A percentile compares a stretch with the other conserved stretches of the same genome.
Evolutionary conservation across 2,329 filamentous ascomycete genomes (phyloP).

Genomic region (Bisporella sp.): DNA sequence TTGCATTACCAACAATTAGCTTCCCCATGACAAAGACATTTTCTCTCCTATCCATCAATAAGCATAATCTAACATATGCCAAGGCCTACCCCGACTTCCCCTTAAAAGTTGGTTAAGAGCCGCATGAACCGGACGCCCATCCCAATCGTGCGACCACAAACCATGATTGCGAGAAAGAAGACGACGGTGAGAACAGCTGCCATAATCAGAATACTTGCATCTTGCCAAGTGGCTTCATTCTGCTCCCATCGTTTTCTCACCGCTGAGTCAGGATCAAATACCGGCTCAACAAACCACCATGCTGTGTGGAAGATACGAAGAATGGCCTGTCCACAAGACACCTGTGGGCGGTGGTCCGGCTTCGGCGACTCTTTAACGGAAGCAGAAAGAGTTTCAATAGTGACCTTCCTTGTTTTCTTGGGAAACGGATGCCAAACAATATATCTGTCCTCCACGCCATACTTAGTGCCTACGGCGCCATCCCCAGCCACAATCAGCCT

Average conservation of each 20-base stretch:
- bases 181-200: neutral
- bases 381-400: neutral
- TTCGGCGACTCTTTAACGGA: neutral
- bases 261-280: neutral
- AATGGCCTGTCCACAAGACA: neutral
- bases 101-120: neutral
- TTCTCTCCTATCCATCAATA: no score
- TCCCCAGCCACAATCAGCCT: neutral
- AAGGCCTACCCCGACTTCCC: no score
- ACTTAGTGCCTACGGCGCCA: neutral
- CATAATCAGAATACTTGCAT: neutral
- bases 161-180: neutral
- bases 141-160: neutral
- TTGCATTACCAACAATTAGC: no score
- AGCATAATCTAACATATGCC: no score
- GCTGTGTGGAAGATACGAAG: neutral
- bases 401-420: neutral
- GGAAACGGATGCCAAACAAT: neutral
- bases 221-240: neutral
- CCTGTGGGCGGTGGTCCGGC: neutral
- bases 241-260: neutral
- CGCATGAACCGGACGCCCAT: neutral
- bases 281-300: neutral
- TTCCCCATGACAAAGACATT: no score
- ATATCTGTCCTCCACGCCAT: neutral